Evolutionary conservation across 2,329 filamentous ascomycete genomes (phyloP), one percentile per base, ranked within the genome.

Genomic region (Penicillium sp.): DNA sequence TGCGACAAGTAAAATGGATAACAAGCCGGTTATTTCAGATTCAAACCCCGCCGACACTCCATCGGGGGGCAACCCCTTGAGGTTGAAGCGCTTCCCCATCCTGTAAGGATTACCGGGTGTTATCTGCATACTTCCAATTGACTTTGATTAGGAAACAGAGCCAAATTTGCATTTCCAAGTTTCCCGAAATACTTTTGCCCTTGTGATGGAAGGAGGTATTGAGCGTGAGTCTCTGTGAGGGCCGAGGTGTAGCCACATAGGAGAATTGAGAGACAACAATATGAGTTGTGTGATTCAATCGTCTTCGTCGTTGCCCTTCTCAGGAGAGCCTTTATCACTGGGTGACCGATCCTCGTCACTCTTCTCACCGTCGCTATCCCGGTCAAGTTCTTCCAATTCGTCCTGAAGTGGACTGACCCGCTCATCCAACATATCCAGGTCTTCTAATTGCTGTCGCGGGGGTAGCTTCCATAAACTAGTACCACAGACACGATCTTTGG

Each of bases 401-500:
- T 92, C 91, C 1, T 89, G 91, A 55, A 97, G 73, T 31, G 91
- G 87, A 73, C 92, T 97, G 31, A 91, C 83, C 61, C 93, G 83
- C 46, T 92, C 89, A 69, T 97, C 93, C 67, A 99, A 69, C 66
- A 92, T 75, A 62, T 96, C 94, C 71, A 96, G 70, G 71, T 99
- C 94, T 77, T 99, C 94, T 60, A 99, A 71, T 48, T 90, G 83
- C 61, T 89, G 86, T 64, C 94, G 81, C 55, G 86, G 86, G 3
- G 92, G 90, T 81, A 99, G 83, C 77, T 96, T 96, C 87, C 91
- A 95, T 64, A 99, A 71, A 68, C 88, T 95, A 3, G 94, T 97
- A 33, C 87, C 93, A 70, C 93, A 97, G 0, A 97, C 88, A 48
- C 94, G 83, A 53, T 95, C 91, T 75, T 96, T 96, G 0, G 85